Evolutionary conservation across 148 eudicot species (phyloP), one percentile per base, ranked within the genome.

Genomic region (Agrostemma githago): DNA sequence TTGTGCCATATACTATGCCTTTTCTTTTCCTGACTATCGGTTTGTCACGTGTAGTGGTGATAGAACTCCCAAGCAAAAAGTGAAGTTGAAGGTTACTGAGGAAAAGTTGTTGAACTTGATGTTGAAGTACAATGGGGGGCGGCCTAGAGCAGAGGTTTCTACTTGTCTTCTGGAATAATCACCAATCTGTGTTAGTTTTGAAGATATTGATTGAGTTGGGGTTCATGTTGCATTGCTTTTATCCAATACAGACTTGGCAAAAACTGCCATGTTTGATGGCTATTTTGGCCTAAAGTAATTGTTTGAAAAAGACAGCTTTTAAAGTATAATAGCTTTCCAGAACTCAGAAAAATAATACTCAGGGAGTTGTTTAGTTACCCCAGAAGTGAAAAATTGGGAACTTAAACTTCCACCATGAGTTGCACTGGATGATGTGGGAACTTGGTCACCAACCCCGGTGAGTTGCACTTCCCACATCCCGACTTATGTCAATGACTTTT

Each of bases 11-110:
- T 62, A 12, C 56, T 40, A 21, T n/a, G 34, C 53, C 15, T 19
- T 64, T 34, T 51, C 66, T 2, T 46, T 14, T 9, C 58, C 57
- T 72, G 68, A 59, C 62, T 66, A 57, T 78, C 58, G 62, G n/a
- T 72, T 74, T 63, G 84, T 58, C 66, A 68, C 70, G 59, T 72
- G 73, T 87, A 96, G 99, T 86, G 99, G 99, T 77, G 99, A 96
- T 82, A 89, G 99, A 86, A 96, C 99, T 85, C 97, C 99, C 57
- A 96, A 96, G 72, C 99, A 96, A 83, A 96, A 96, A 79, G 99
- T 96, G 82, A 96, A 96, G 84, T 72, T 96, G 92, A 92, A 88
- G 89, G 94, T 96, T 78, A 92, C 97, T 5, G 99, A 96, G 82
- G 99, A 96, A 67, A 95, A 86, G 81, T 85, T 96, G 76, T 82